Evolutionary conservation across 163 green algal species (phyloP), one percentile per base, ranked within the genome.

Genomic region (Coccomyxa subellipsoidea): DNA sequence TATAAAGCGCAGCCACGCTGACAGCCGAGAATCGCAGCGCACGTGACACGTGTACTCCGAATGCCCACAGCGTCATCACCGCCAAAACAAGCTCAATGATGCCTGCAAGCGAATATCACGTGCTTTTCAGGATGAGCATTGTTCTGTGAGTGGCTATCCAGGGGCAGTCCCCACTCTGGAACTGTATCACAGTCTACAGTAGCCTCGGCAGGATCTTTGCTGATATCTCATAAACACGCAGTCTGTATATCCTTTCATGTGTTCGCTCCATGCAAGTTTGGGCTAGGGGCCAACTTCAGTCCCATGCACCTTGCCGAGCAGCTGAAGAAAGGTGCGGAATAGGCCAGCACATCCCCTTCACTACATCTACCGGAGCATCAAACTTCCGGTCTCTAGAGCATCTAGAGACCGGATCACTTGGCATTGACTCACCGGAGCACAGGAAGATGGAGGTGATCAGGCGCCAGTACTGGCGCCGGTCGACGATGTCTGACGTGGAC

Each of bases 381-480:
- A n/a, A n/a, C n/a, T n/a, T n/a, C n/a, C n/a, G n/a, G n/a, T n/a
- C n/a, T n/a, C n/a, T 9, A 35, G n/a, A 77, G n/a, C 69, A 35
- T 15, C 15, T 15, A 25, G 32, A 25, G 15, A 12, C 10, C 10
- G 69, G 15, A 77, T 39, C 10, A 35, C n/a, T 77, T 39, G 18
- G 12, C n/a, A 35, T 18, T 35, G 15, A 77, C 69, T 35, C 18
- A 25, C 32, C 25, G 69, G 87, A 86, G 47, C 78, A 81, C n/a
- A 92, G 75, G 79, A 92, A 92, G 15, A 81, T 76, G 0, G 83
- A 85, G 34, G 81, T 78, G 21, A 89, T 29, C 34, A 92, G 70
- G 40, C 89, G 83, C 88, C 88, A 92, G 69, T 82, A 90, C 82
- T 90, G 80, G 59, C 82, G 73, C n/a, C 25, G 29, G 9, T 78